Base-by-base conservation (phyloP, 441 rosid species). In the Syzygium syzygioides region DNA sequence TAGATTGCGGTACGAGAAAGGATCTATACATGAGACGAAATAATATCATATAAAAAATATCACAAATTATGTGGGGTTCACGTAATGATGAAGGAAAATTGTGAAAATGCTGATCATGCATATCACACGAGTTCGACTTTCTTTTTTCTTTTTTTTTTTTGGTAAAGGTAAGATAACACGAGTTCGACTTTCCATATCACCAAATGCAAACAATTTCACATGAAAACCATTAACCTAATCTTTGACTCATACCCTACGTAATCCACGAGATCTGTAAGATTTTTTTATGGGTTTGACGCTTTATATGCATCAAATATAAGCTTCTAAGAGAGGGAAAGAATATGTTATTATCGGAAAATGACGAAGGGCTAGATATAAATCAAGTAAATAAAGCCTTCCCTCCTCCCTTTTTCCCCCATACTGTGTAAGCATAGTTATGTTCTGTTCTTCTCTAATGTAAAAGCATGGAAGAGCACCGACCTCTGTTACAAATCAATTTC, bases 151-250 rank as follows among this genome's bases (percentile, higher is more conserved):
- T n/a, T n/a, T n/a, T n/a, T n/a, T n/a, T n/a, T n/a, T n/a, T n/a
- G n/a, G n/a, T n/a, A n/a, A n/a, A n/a, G n/a, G n/a, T n/a, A n/a
- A n/a, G n/a, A n/a, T n/a, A n/a, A 37, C 45, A 37, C 1, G 4
- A 37, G 50, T 71, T 71, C 1, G 3, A 71, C 12, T 71, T 71
- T 25, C 48, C 14, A 30, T 10, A 3, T 30, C 28, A 34, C 15
- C 14, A 68, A 34, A 68, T 34, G 14, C 11, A 34, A 68, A 68
- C 15, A 68, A 19, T 68, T 34, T 68, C 20, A 68, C 8, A 32
- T 68, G 0, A 0, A 1, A 34, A 5, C 28, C 79, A 18, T 37
- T 8, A 3, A 1, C 48, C 48, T 3, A 1, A 0, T 68, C 48
- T 34, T 55, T 19, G 79, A 68, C 28, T 68, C 8, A 2, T 34